phyloP scores from a whole-genome alignment of 1,139 yeast species.

The Yamadazyma buinensis region DNA sequence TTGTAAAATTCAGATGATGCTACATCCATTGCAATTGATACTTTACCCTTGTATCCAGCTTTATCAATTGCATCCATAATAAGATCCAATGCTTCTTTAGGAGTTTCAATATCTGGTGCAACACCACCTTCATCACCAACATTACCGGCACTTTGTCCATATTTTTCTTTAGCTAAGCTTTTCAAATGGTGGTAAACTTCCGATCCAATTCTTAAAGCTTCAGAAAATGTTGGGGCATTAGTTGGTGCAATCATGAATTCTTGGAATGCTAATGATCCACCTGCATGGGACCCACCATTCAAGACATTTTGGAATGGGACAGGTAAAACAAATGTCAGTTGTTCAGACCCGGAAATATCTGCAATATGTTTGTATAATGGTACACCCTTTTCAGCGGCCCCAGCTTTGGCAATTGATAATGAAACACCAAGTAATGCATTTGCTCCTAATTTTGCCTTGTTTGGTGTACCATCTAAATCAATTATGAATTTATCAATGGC shows the following conservation, averaged over 20 bases:
- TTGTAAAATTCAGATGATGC: constrained; percentile 92
- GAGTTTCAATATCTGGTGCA: constrained; percentile 85
- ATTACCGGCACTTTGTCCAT: constrained; percentile 92
- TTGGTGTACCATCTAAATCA: constrained; percentile 78
- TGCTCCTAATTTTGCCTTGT: constrained; percentile 87
- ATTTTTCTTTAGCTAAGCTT: constrained; percentile 76
- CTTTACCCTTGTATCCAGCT: constrained; percentile 86
- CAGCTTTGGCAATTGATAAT: constrained; percentile 82
- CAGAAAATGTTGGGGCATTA: constrained; percentile 75
- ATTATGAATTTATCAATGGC: constrained; percentile 69
- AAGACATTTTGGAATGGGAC: constrained; percentile 92
- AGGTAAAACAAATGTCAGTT: constrained; percentile 69
- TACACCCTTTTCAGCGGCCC: constrained; percentile 77
- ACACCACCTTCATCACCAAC: constrained; percentile 99
- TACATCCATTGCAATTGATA: constrained; percentile 80
- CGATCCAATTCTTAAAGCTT: constrained; percentile 85
- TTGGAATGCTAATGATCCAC: constrained; percentile 93
- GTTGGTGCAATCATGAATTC: constrained; percentile 94
- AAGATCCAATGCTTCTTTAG: constrained; percentile 88
- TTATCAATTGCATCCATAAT: constrained; percentile 75
- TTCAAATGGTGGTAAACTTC: constrained; percentile 90
- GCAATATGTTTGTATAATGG: constrained; percentile 81
- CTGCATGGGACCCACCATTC: constrained; percentile 97
- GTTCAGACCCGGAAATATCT: constrained; percentile 55
- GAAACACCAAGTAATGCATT: constrained; percentile 90